Conservation (phyloP, 1,139 yeast genomes). For the Candida smagusa region DNA sequence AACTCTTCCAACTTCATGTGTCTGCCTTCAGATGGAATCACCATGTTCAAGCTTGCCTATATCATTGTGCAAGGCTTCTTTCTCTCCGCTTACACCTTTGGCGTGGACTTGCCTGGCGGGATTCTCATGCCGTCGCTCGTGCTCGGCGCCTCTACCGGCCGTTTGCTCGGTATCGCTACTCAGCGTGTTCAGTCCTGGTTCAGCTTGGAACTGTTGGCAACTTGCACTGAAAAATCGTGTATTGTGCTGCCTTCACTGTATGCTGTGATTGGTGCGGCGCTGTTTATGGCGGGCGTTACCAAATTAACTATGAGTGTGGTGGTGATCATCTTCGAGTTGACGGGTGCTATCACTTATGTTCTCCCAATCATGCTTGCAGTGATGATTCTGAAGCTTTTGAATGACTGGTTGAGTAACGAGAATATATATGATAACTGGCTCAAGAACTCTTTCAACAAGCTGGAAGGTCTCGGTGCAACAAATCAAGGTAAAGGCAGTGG, state of each 20-base stretch:
- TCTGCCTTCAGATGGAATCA: constrained; percentile 22
- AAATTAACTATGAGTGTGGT: constrained; percentile 56
- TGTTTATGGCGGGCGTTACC: constrained; percentile 56
- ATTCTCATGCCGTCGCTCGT: constrained; percentile 69
- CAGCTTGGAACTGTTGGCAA: constrained; percentile 37
- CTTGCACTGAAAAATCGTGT: constrained; percentile 52
- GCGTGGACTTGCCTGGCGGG: constrained; percentile 71
- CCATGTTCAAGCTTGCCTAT: constrained; percentile 36
- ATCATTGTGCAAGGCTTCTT: constrained; percentile 54
- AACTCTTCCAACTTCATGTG: constrained; percentile 36
- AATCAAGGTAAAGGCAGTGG: constrained; percentile 45
- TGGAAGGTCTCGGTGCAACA: constrained; percentile 2
- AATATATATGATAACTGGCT: constrained; percentile 51
- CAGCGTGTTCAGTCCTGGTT: constrained; percentile 46
- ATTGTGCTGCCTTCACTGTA: constrained; percentile 57
- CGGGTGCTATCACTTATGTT: constrained; percentile 59
- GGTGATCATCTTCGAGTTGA: constrained; percentile 53
- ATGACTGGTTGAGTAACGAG: constrained; percentile 44
- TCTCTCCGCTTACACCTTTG: constrained; percentile 61
- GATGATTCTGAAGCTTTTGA: constrained; percentile 48
- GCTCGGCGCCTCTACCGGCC: constrained; percentile 67
- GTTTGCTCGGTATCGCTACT: constrained; percentile 62
- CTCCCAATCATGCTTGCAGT: constrained; percentile 60
- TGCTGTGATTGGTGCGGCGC: constrained; percentile 61
- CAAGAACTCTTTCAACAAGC: constrained; percentile 26